phyloP scores from a whole-genome alignment of 2,329 filamentous ascomycete genomes.

The Trichophyton rubrum region DNA sequence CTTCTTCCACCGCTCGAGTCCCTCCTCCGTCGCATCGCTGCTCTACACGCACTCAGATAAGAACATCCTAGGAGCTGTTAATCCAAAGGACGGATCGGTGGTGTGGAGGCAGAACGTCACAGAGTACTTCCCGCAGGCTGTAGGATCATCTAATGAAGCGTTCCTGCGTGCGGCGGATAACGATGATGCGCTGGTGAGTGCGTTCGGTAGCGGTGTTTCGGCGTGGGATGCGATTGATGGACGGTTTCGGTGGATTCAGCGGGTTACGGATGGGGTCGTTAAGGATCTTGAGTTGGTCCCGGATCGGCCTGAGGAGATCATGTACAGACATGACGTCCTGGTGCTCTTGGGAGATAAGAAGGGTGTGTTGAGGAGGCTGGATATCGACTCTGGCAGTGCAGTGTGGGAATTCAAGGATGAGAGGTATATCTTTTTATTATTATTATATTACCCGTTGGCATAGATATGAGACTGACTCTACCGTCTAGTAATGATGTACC shows the following conservation, averaged over 20 bases:
- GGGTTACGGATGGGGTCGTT: slow-evolving; percentile 39
- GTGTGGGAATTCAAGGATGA: slow-evolving; percentile 67
- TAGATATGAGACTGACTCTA: slow-evolving; percentile 8
- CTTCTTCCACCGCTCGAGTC: slow-evolving; percentile 83
- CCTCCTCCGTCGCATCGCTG: slow-evolving; percentile 71
- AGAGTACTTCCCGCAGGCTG: slow-evolving; percentile 24
- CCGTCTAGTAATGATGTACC: slow-evolving; percentile 52
- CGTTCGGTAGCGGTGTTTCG: slow-evolving; percentile 55
- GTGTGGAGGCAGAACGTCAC: slow-evolving; percentile 74
- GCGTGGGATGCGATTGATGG: slow-evolving; percentile 78
- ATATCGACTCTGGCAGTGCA: slow-evolving; percentile 57
- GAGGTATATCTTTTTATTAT: slow-evolving; percentile 28
- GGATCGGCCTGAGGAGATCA: slow-evolving; percentile 33
- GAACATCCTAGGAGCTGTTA: slow-evolving; percentile 71
- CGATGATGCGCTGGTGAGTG: slow-evolving; percentile 65
- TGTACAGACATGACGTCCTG: slow-evolving; percentile 47
- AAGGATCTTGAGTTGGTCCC: slow-evolving; percentile 56
- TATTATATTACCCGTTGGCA: neutral
- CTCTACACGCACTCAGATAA: slow-evolving; percentile 85
- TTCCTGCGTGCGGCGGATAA: slow-evolving; percentile 63
- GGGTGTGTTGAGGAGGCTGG: slow-evolving; percentile 55
- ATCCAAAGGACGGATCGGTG: slow-evolving; percentile 70
- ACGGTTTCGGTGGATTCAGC: slow-evolving; percentile 60
- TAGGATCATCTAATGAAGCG: slow-evolving; percentile 13
- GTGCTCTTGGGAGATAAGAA: slow-evolving; percentile 47